Percentiles rank a stretch among this genome's conserved stretches.
Conservation (phyloP, 495 filamentous ascomycete species). For the Lophiostoma macrostomum region DNA sequence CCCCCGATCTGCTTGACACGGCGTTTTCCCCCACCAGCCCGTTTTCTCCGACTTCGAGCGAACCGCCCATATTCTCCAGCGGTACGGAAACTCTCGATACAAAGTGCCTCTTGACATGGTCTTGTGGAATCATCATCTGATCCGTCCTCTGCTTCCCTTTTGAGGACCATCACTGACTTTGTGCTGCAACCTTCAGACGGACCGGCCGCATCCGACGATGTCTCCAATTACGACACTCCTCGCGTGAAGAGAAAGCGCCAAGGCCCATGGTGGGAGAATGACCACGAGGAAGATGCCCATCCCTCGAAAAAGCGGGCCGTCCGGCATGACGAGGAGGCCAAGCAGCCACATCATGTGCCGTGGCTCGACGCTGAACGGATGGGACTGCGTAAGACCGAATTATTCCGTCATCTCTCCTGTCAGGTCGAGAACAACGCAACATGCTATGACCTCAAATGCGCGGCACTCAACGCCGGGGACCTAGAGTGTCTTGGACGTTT, state of each 20-base stretch:
- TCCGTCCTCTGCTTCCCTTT: no score
- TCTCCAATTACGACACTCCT: slow-evolving; percentile 15
- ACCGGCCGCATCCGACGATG: slow-evolving; percentile 10
- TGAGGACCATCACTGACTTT: no score
- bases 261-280: slow-evolving; percentile 6
- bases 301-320: background rate
- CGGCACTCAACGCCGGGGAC: background rate
- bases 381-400: no score
- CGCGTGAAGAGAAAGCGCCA: slow-evolving; percentile 14
- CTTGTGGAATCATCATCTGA: no score
- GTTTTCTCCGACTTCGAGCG: slow-evolving; percentile 10
- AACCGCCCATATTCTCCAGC: slow-evolving; percentile 22
- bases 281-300: background rate
- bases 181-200: no score
- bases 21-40: slow-evolving; percentile 7
- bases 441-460: background rate
- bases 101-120: no score
- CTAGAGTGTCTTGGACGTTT: slow-evolving; percentile 1
- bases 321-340: background rate
- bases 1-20: background rate
- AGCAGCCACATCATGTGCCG: background rate
- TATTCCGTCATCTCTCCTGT: no score
- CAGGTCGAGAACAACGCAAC: no score
- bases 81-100: no score
- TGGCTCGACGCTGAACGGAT: slow-evolving; percentile 5